Base-by-base conservation (phyloP, 371 early-diverging fungal species). In the Mucor saturninus region DNA sequence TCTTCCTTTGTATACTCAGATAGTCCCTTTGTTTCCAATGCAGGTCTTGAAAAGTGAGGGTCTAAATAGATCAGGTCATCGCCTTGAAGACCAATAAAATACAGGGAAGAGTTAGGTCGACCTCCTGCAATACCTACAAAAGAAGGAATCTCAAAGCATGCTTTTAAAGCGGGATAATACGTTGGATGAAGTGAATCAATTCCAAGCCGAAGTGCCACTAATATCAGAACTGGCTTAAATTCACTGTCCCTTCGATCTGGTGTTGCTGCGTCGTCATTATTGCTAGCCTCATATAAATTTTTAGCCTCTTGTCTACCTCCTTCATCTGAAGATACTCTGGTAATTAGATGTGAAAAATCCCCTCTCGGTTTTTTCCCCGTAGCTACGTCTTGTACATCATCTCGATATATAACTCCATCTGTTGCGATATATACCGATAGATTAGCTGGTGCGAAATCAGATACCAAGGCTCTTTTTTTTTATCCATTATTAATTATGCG, bases 41-140 rank as follows among this genome's bases (percentile, higher is more conserved):
- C 86, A 21, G 90, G 86, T 21, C 95, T 86, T 26, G 92, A 86
- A 65, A 85, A 89, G 71, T 98, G 98, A 28, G 98, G 97, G 69
- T 98, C 98, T n/a, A 95, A 78, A 66, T 95, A 98, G 11, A 96
- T 81, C 9, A 98, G 68, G 31, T 92, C 86, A 68, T 91, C 84
- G 4, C 86, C 91, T 76, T 96, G 91, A 29, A 88, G 72, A 14
- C 97, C 97, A 28, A 95, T 82, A 76, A 98, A 97, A 76, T 92
- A 98, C 46, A 95, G 80, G 0, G 97, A 95, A 14, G 95, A 93
- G 55, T 94, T 93, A 3, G 98, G 98, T 61, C 92, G 84, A 15
- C 98, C 98, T 38, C 97, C 98, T 37, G 95, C 95, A 60, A 97
- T 91, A 15, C 97, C 97, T 6, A 95, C 84, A 53, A 88, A 91